Conservation (phyloP, 345 rosid genomes). For the Eucalyptus coolabah region DNA sequence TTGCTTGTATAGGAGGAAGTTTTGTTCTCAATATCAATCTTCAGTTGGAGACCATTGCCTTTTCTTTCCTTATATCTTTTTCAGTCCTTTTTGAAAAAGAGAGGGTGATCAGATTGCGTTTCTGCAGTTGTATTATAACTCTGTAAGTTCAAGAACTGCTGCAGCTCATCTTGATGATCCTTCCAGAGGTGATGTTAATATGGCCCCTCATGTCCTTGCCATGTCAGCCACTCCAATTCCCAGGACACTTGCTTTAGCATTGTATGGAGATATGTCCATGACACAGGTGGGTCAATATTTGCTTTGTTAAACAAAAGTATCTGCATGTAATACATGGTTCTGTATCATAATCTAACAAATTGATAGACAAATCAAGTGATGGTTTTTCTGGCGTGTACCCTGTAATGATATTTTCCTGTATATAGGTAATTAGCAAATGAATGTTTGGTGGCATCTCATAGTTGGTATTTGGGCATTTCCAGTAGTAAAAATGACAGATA, state of each 20-base stretch:
- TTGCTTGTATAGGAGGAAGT: not conserved
- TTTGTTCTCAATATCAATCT: not conserved
- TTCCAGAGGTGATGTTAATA: conserved; percentile 33
- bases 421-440: not conserved
- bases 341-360: not conserved
- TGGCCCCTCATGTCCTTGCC: conserved; percentile 98
- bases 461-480: not conserved
- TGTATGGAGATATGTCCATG: conserved; percentile 85
- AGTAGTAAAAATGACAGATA: not conserved
- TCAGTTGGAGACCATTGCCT: not conserved
- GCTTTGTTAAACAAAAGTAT: not conserved
- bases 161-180: conserved; percentile 16
- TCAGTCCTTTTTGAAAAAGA: not conserved
- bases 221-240: conserved; percentile 98
- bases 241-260: conserved; percentile 87
- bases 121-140: conserved; percentile 54
- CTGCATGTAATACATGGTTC: not conserved
- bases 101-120: not conserved
- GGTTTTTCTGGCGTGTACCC: not conserved
- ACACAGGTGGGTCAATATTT: conserved; percentile 51
- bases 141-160: conserved; percentile 29
- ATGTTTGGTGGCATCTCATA: not conserved
- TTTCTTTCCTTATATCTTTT: not conserved
- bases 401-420: not conserved
- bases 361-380: not conserved